phyloP scores from a whole-genome alignment of 306 rosid genomes.

The Urtica urens region DNA sequence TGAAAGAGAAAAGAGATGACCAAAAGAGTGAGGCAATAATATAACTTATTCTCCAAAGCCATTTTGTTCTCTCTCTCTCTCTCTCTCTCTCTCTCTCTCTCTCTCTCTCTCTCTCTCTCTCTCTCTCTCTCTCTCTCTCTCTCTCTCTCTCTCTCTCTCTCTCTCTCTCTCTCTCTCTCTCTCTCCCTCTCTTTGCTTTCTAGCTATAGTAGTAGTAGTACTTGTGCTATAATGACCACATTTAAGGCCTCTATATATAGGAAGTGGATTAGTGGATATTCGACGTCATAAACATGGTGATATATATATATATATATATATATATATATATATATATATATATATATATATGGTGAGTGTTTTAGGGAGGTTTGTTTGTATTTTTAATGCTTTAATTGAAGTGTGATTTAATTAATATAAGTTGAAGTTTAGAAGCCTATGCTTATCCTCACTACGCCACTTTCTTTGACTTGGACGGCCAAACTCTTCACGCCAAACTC shows the following conservation, averaged over 20 bases:
- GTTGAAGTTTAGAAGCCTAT: background rate
- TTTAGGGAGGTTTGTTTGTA: too few species aligned
- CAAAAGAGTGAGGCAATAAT: constrained; percentile 19
- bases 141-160: constrained; percentile 20
- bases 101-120: constrained; percentile 18
- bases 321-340: too few species aligned
- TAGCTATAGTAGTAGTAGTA: background rate
- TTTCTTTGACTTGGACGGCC: constrained; percentile 26
- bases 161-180: background rate
- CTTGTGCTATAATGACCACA: background rate
- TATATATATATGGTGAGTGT: too few species aligned
- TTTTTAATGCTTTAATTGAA: background rate
- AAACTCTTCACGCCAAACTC: constrained; percentile 22
- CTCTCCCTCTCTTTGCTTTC: too few species aligned
- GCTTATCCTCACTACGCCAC: constrained; percentile 29
- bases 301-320: background rate
- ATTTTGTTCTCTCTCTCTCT: constrained; percentile 4
- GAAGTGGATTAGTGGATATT: background rate
- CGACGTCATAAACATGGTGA: background rate
- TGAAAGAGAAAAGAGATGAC: constrained; percentile 22
- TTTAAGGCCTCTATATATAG: constrained; percentile 27
- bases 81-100: constrained; percentile 1
- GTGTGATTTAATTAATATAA: background rate
- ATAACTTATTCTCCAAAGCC: constrained; percentile 19
- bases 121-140: constrained; percentile 1